A percentile compares a stretch with the other conserved stretches of the same genome.
These are phyloP conservation scores for Hypoxylon cercidicola DNA, from an alignment of 495 filamentous ascomycete genomes.

Conservation along the genomic window DNA sequence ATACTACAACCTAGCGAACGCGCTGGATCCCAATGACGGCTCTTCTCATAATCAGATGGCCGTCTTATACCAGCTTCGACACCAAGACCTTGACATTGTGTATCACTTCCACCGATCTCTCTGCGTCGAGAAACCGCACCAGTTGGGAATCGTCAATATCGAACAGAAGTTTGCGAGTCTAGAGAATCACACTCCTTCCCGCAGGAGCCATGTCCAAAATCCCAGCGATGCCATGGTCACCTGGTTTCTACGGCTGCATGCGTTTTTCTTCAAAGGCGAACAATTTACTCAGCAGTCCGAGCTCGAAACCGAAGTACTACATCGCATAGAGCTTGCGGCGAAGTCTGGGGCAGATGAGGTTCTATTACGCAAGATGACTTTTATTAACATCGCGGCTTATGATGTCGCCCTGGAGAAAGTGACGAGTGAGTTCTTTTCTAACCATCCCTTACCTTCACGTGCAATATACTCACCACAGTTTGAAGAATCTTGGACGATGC, in stretches of 20 bases:
- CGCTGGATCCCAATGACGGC: slow-evolving; percentile 81
- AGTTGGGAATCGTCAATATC: slow-evolving; percentile 76
- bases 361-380: slow-evolving; percentile 76
- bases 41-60: slow-evolving; percentile 88
- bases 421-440: slow-evolving; percentile 60
- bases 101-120: slow-evolving; percentile 91
- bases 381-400: slow-evolving; percentile 88
- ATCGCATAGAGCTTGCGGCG: slow-evolving; percentile 76
- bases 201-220: slow-evolving; percentile 39
- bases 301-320: slow-evolving; percentile 85
- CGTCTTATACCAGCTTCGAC: slow-evolving; percentile 79
- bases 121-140: slow-evolving; percentile 75
- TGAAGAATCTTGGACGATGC: slow-evolving; percentile 48
- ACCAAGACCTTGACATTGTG: slow-evolving; percentile 80
- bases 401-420: slow-evolving; percentile 71
- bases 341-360: slow-evolving; percentile 70
- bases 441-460: slow-evolving; percentile 5
- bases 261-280: slow-evolving; percentile 78
- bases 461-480: slow-evolving; percentile 42
- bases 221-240: slow-evolving; percentile 64
- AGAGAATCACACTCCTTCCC: slow-evolving; percentile 39
- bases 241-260: slow-evolving; percentile 91
- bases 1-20: slow-evolving; percentile 85
- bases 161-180: slow-evolving; percentile 80
- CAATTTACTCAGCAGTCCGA: slow-evolving; percentile 78